Evolutionary conservation across 352 stramenopile species (phyloP).

Genomic region (Globisporangium irregulare): DNA sequence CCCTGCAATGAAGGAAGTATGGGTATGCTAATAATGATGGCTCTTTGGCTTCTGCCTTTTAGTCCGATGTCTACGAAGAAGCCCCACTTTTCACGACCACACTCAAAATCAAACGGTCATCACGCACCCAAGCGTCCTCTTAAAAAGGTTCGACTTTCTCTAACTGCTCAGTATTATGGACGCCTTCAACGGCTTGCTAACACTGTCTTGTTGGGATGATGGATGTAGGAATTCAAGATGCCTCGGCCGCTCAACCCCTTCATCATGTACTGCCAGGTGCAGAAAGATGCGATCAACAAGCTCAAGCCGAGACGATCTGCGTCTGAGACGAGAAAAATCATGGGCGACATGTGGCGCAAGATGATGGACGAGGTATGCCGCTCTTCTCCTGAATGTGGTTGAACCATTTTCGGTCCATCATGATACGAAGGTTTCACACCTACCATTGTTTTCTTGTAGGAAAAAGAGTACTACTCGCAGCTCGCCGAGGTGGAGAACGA

Average conservation of each 20-base stretch:
- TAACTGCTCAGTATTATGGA: background rate
- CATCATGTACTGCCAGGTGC: slow-evolving; percentile 81
- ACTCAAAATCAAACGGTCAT: slow-evolving; percentile 22
- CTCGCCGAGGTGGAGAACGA: slow-evolving; percentile 78
- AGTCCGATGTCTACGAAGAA: slow-evolving; percentile 54
- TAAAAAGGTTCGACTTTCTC: slow-evolving; percentile 19
- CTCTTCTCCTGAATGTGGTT: background rate
- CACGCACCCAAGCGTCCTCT: slow-evolving; percentile 23
- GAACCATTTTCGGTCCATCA: background rate
- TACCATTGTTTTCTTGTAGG: slow-evolving; percentile 19
- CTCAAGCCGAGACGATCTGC: slow-evolving; percentile 56
- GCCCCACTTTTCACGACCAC: slow-evolving; percentile 11
- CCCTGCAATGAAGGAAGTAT: background rate
- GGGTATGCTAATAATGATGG: background rate
- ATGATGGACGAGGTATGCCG: slow-evolving; percentile 60
- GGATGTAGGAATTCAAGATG: slow-evolving; percentile 27
- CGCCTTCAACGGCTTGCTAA: background rate
- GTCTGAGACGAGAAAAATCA: slow-evolving; percentile 72
- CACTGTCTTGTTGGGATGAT: background rate
- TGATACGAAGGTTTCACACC: background rate
- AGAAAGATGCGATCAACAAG: slow-evolving; percentile 59
- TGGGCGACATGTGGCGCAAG: slow-evolving; percentile 83
- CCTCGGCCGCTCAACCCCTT: slow-evolving; percentile 78
- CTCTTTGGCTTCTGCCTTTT: background rate
- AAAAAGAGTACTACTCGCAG: slow-evolving; percentile 78